Evolutionary conservation across 176 grass and related monocot species (phyloP), one percentile per base, ranked within the genome.

Genomic region (Bothriochloa decipiens): DNA sequence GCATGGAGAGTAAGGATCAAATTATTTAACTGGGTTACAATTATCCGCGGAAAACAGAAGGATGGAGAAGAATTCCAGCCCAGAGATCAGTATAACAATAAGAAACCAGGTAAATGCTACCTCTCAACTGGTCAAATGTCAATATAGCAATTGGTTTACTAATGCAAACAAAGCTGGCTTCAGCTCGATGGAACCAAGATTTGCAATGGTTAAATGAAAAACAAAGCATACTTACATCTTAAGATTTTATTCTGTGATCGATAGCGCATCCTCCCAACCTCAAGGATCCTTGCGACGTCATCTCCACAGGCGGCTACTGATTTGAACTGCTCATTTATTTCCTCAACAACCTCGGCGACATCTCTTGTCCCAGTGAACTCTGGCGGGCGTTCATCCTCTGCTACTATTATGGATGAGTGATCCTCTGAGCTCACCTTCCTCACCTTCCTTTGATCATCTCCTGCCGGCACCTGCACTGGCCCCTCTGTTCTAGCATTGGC

Each of bases 271-370:
- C 79, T 97, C 45, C 90, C 92, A 1, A 94, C 95, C 76, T 97
- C 95, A 50, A 97, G 89, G 65, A 97, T 91, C 80, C 50, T 91
- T 22, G 92, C 90, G 3, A 97, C 90, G 47, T 97, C 92, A 3
- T 88, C 90, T 27, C 90, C 90, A 11, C 86, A 94, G 64, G 77
- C 75, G 17, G 86, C 90, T 28, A 79, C 90, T 0, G 86, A 91
- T 35, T 86, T 88, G 86, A 97, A 97, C 53, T 94, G 90, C 72
- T 91, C 86, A 64, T 97, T 97, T 39, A 97, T 97, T 76, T 94
- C 95, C 75, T 87, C 65, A 53, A 91, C 81, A 62, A 88, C 92
- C 81, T 94, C 88, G 20, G 77, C 67, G 26, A 94, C 79, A 82
- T 94, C 88, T 60, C 95, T 92, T 12, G 84, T 84, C 16, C 92